Conservation (phyloP, 805 yeast species). For the Starmerella bombi region DNA sequence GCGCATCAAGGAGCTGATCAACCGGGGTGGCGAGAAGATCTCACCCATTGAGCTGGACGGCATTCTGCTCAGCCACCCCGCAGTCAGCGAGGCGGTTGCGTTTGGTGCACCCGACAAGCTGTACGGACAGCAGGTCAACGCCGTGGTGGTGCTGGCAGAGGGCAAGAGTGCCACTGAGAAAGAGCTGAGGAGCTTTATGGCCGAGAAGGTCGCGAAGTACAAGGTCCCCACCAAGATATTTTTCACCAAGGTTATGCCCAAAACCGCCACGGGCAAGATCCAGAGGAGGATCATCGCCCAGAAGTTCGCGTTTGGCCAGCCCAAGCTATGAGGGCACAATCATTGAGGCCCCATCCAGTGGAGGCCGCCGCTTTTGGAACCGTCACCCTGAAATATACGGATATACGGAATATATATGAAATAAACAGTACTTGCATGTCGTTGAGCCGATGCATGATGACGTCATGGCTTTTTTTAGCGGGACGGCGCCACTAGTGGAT, state of each 20-base stretch:
- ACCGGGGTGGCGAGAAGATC: constrained; percentile 68
- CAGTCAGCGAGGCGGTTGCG: constrained; percentile 56
- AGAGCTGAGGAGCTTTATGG: constrained; percentile 38
- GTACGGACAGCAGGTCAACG: constrained; percentile 60
- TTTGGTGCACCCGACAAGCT: constrained; percentile 55
- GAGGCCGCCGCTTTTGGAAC: too few relatives aligned
- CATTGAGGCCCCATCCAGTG: too few relatives aligned
- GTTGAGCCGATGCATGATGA: too few relatives aligned
- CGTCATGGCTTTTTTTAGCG: too few relatives aligned
- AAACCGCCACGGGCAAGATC: constrained; percentile 67
- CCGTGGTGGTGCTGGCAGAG: constrained; percentile 47
- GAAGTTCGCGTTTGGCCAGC: constrained; percentile 25
- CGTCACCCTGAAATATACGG: too few relatives aligned
- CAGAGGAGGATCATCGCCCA: constrained; percentile 53
- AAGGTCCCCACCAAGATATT: constrained; percentile 48
- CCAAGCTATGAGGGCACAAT: constrained; percentile 14
- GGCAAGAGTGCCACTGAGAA: constrained; percentile 28
- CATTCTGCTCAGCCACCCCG: constrained; percentile 44
- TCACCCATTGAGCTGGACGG: constrained; percentile 61
- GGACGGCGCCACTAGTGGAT: too few relatives aligned
- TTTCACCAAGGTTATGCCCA: constrained; percentile 51
- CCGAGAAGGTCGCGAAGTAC: constrained; percentile 38
- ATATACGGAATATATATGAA: too few relatives aligned
- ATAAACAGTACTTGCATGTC: too few relatives aligned
- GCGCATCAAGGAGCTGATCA: constrained; percentile 58